Evolutionary conservation across 2,329 filamentous ascomycete species (phyloP), one percentile per base, ranked within the genome.

Genomic region (Allantophomopsis cytisporea): DNA sequence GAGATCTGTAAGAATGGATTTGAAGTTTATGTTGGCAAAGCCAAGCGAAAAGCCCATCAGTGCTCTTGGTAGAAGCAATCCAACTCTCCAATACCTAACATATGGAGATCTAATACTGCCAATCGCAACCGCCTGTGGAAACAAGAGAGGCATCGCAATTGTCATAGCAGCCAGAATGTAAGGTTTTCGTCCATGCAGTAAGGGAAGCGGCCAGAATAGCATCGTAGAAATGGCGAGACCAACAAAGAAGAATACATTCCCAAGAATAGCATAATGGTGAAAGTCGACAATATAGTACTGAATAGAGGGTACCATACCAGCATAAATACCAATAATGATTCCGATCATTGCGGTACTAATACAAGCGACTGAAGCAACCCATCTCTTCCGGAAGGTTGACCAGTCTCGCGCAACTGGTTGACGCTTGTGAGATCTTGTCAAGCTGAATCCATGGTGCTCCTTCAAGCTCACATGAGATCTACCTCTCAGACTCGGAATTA

Each of bases 21-120:
- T 69, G 47, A 81, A 81, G 51, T 87, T 88, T 65, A 88, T 81
- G 52, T 80, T 83, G 13, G 78, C 79, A 50, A 88, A 82, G 0
- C 83, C 83, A 8, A 88, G 68, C 15, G 71, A 70, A 28, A 78
- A 60, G 0, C 83, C 83, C 56, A 83, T 82, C 36, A 82, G 50
- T 1, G 69, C 69, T 37, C 83, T 68, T 5, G 79, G 71, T 5
- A 76, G 57, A 3, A 88, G 64, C 4, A 88, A 62, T 21, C 73
- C 67, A 39, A 68, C 63, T 49, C 71, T 67, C 64, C 73, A 85
- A 15, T 61, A 61, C 16, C 62, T 52, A 11, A 69, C 64, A 41
- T 71, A 65, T 4, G 74, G 75, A 7, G 73, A 69, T 44, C 78
- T 64, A 41, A 63, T 68, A 7, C 60, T 55, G 35, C 69, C 68